A percentile compares a stretch with the other conserved stretches of the same genome.
Conservation (phyloP, 2,329 filamentous ascomycete genomes). For the Botrytis pseudocinerea region DNA sequence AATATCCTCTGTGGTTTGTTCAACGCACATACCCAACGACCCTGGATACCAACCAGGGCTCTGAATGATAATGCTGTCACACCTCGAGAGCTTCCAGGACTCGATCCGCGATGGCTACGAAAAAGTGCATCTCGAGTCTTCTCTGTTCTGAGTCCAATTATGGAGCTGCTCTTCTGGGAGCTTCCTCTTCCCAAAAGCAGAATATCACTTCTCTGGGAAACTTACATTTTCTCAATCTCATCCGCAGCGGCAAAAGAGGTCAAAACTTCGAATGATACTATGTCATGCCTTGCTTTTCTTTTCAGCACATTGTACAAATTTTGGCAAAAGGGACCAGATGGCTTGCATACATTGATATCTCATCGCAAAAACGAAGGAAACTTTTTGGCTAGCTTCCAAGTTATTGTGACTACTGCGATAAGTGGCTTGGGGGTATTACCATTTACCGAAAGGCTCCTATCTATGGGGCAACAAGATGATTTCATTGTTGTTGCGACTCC, state of each 20-base stretch:
- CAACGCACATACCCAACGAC: slow-evolving; percentile 53
- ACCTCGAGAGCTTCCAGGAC: slow-evolving; percentile 75
- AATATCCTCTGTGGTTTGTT: slow-evolving; percentile 74
- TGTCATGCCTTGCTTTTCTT: slow-evolving; percentile 72
- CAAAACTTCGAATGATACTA: slow-evolving; percentile 81
- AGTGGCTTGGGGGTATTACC: slow-evolving; percentile 57
- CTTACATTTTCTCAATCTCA: slow-evolving; percentile 62
- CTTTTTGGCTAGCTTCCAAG: slow-evolving; percentile 56
- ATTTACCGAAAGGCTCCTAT: slow-evolving; percentile 62
- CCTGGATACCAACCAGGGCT: slow-evolving; percentile 76
- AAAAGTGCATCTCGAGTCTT: slow-evolving; percentile 68
- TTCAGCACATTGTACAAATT: slow-evolving; percentile 68
- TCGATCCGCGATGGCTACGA: slow-evolving; percentile 87
- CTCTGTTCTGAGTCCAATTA: slow-evolving; percentile 56
- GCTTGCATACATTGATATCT: slow-evolving; percentile 30
- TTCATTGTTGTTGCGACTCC: slow-evolving; percentile 66
- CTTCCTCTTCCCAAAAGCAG: slow-evolving; percentile 62
- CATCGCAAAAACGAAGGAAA: slow-evolving; percentile 41
- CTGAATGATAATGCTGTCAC: slow-evolving; percentile 51
- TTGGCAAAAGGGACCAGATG: slow-evolving; percentile 59
- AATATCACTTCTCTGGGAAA: slow-evolving; percentile 57
- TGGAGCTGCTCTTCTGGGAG: slow-evolving; percentile 62
- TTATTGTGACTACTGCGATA: slow-evolving; percentile 52
- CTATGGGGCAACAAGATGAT: slow-evolving; percentile 52
- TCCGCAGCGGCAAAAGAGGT: slow-evolving; percentile 81